Percentiles rank a stretch among this genome's conserved stretches.
phyloP scores from a whole-genome alignment of 441 rosid species.

The Populus hybrid region DNA sequence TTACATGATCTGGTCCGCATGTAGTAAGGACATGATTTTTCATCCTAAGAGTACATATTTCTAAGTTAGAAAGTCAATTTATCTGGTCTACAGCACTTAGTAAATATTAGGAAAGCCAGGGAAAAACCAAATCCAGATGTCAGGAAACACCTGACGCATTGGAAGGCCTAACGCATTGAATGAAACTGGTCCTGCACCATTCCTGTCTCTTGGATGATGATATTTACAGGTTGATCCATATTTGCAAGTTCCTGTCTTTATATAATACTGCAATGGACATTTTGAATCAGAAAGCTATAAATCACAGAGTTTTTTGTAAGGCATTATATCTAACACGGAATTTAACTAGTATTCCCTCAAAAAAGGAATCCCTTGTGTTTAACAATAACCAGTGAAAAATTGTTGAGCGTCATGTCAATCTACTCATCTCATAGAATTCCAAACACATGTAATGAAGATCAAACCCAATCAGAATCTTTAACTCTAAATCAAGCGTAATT shows the following conservation, averaged over 20 bases:
- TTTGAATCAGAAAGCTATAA: neutral
- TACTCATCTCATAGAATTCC: neutral
- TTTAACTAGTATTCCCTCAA: neutral
- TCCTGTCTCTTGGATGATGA: slow-evolving; percentile 84
- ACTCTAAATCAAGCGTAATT: neutral
- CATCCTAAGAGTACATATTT: slow-evolving; percentile 37
- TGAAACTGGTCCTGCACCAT: slow-evolving; percentile 71
- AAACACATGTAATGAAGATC: neutral
- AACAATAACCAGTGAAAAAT: neutral
- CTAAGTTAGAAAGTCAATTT: neutral
- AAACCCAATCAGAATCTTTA: neutral
- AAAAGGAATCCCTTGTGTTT: neutral
- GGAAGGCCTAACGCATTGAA: slow-evolving; percentile 68
- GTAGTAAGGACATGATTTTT: slow-evolving; percentile 71
- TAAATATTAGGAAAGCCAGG: neutral
- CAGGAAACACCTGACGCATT: slow-evolving; percentile 63
- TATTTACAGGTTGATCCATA: slow-evolving; percentile 79
- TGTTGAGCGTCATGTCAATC: neutral
- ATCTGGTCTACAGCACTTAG: neutral
- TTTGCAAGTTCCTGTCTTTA: slow-evolving; percentile 83
- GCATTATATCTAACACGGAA: neutral
- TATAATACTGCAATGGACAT: slow-evolving; percentile 52
- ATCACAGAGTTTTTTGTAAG: neutral
- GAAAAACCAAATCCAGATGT: neutral
- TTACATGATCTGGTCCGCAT: slow-evolving; percentile 67